These are phyloP conservation scores for Penicillium sp. DNA, from an alignment of 2,329 filamentous ascomycete genomes.

Conservation along the genomic window DNA sequence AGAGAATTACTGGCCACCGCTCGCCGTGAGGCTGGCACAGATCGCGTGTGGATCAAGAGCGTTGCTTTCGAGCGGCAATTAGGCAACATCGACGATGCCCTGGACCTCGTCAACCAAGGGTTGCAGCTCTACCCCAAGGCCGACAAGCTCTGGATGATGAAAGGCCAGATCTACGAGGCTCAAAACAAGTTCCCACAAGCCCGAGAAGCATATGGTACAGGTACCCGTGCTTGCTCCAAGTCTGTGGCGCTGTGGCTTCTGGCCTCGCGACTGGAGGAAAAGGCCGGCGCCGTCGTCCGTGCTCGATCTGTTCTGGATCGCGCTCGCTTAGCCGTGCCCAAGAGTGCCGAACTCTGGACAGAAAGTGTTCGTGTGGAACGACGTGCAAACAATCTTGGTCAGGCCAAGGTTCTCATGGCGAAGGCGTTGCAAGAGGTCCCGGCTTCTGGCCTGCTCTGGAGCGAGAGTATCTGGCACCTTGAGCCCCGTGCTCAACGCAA, in stretches of 20 bases:
- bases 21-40: slow-evolving; percentile 84
- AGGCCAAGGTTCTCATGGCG: slow-evolving; percentile 91
- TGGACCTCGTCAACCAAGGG: slow-evolving; percentile 84
- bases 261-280: slow-evolving; percentile 84
- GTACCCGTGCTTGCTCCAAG: slow-evolving; percentile 80
- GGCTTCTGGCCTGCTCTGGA: slow-evolving; percentile 83
- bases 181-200: slow-evolving; percentile 78
- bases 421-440: slow-evolving; percentile 89
- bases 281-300: slow-evolving; percentile 78
- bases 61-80: slow-evolving; percentile 89
- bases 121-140: slow-evolving; percentile 81
- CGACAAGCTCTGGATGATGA: slow-evolving; percentile 96
- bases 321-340: slow-evolving; percentile 82
- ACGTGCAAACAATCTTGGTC: slow-evolving; percentile 75
- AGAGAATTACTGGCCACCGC: slow-evolving; percentile 78
- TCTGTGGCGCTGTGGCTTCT: slow-evolving; percentile 89
- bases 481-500: slow-evolving; percentile 91
- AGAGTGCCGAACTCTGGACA: slow-evolving; percentile 80
- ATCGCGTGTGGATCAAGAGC: slow-evolving; percentile 96
- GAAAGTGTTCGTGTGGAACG: slow-evolving; percentile 94
- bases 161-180: slow-evolving; percentile 93
- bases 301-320: slow-evolving; percentile 91
- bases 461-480: slow-evolving; percentile 92
- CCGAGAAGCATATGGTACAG: slow-evolving; percentile 83
- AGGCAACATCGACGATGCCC: slow-evolving; percentile 73